Conservation (phyloP, 2,329 filamentous ascomycete genomes). For the Leptographium flavum region DNA sequence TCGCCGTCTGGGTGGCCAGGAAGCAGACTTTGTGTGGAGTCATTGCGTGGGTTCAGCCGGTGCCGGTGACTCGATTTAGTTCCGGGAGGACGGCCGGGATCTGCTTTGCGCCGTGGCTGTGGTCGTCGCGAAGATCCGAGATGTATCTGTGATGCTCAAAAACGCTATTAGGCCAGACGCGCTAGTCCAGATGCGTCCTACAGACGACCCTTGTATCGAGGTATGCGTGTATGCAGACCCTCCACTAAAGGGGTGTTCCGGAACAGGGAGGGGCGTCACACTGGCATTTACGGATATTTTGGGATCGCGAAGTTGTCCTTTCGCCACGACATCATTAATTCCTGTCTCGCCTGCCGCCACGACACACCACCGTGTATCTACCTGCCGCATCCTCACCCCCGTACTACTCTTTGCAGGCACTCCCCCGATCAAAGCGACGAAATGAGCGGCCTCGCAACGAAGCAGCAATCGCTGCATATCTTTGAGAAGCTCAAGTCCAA, state of each 20-base stretch:
- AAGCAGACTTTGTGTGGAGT: background rate
- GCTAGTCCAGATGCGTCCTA: too few species aligned
- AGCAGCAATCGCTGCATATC: conserved; percentile 90
- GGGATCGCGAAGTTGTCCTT: conserved; percentile 13
- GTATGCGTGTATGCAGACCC: background rate
- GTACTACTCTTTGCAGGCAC: background rate
- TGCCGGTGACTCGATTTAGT: too few species aligned
- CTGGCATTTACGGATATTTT: conserved; percentile 1
- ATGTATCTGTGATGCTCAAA: background rate
- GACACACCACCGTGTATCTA: background rate
- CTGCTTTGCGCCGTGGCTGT: too few species aligned
- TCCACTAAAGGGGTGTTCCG: background rate
- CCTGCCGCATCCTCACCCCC: background rate
- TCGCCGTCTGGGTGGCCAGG: background rate
- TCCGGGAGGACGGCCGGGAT: background rate
- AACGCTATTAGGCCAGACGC: background rate
- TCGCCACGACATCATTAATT: background rate
- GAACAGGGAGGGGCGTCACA: background rate
- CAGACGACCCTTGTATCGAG: background rate
- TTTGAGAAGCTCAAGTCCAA: conserved; percentile 96
- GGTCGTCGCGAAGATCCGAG: background rate
- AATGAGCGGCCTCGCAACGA: conserved; percentile 64
- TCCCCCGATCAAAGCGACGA: conserved; percentile 17
- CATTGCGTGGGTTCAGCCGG: too few species aligned
- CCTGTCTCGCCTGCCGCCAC: background rate